Conservation (phyloP, 805 yeast genomes). For the Crinitomyces ghanaensis region DNA sequence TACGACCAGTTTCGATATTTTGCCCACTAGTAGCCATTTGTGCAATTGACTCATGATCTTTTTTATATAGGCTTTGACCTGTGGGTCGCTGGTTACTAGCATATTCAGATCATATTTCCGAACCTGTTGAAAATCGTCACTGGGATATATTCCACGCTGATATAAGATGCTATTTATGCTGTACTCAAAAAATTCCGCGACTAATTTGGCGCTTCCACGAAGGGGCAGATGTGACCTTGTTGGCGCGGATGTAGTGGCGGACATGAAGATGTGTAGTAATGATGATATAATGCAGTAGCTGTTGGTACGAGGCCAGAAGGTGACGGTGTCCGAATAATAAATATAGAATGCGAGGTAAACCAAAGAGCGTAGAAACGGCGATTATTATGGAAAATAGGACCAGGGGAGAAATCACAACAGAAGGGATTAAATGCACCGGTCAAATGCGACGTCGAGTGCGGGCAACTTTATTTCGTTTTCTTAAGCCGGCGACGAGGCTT, state of each 20-base stretch:
- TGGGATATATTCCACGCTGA: constrained; percentile 83
- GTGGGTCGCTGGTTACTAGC: constrained; percentile 63
- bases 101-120: constrained; percentile 70
- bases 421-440: too few relatives aligned
- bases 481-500: too few relatives aligned
- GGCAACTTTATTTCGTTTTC: too few relatives aligned
- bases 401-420: too few relatives aligned
- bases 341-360: neutral
- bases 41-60: constrained; percentile 59
- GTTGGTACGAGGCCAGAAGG: too few relatives aligned
- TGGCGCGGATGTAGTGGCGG: constrained; percentile 19
- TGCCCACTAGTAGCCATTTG: constrained; percentile 60
- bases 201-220: constrained; percentile 67
- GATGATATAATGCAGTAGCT: too few relatives aligned
- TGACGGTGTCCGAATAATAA: too few relatives aligned
- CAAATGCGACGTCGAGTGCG: too few relatives aligned
- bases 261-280: neutral
- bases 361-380: neutral
- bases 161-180: constrained; percentile 71
- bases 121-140: constrained; percentile 70
- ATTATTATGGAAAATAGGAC: too few relatives aligned
- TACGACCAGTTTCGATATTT: constrained; percentile 55
- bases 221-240: constrained; percentile 43
- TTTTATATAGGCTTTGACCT: constrained; percentile 56
- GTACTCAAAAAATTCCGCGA: constrained; percentile 75